Percentiles rank a stretch among this genome's conserved stretches.
Evolutionary conservation across 306 rosid species (phyloP).

Genomic region (Casuarina equisetifolia): DNA sequence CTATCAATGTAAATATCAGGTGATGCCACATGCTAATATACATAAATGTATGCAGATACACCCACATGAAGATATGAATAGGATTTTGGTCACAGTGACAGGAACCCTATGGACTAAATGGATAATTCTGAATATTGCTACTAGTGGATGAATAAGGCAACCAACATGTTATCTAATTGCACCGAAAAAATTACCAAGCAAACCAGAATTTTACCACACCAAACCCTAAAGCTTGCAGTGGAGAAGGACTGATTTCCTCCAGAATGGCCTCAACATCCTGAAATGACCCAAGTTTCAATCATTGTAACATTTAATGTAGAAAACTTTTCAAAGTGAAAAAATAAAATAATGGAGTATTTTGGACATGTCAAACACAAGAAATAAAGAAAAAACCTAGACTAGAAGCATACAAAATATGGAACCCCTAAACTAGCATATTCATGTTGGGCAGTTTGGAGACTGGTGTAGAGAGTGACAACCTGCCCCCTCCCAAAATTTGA

Average conservation of each 20-base stretch:
- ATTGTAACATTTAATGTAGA: not conserved
- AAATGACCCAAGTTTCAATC: slow-evolving; percentile 29
- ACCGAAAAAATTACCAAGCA: slow-evolving; percentile 14
- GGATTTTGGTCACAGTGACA: not conserved
- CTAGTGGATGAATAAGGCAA: not conserved
- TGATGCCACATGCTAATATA: slow-evolving; percentile 13
- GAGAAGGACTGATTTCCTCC: slow-evolving; percentile 69
- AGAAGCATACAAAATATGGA: not conserved
- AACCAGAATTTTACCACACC: slow-evolving; percentile 63
- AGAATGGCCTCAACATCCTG: slow-evolving; percentile 99
- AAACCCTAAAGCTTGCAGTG: slow-evolving; percentile 63
- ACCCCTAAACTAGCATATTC: not conserved
- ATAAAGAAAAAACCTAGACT: not conserved
- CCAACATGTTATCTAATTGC: slow-evolving; percentile 27
- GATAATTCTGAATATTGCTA: not conserved
- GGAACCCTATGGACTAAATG: not conserved
- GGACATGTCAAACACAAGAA: not conserved
- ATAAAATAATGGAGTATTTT: not conserved
- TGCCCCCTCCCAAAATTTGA: not conserved
- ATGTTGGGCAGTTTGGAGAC: not conserved
- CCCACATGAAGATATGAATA: not conserved
- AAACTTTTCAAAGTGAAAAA: not conserved
- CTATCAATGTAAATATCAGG: not conserved
- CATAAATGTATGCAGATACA: not conserved
- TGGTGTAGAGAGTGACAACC: not conserved